Evolutionary conservation across 352 stramenopile species (phyloP), one percentile per base, ranked within the genome.

Genomic region (Phytophthora europaea): DNA sequence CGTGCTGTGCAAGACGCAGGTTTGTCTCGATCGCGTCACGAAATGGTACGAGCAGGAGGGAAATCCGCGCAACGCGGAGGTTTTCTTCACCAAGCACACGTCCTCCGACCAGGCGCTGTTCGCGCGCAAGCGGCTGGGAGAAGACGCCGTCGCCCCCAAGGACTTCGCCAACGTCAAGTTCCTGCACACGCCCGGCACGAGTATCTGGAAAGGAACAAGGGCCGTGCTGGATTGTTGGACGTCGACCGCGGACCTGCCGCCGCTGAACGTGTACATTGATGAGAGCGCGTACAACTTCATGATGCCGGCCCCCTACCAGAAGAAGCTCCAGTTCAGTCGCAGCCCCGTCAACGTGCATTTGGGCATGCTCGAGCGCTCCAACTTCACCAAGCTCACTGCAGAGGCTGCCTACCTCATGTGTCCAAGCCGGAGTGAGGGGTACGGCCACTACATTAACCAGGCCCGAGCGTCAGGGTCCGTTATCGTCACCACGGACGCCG

Each of bases 401-500:
- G 74, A 90, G 33, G 61, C 79, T 4, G 50, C 73, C 12, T 85
- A 82, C 50, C 79, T 91, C 51, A 67, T 92, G 45, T 92, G 85
- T 36, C 66, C 85, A 51, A 92, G 85, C 54, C 36, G 70, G 12
- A 83, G 80, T 72, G 85, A 92, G 73, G 85, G 85, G n/a, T 92
- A 88, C 58, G 84, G 83, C 36, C 83, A 91, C 70, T 91, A 91
- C 70, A 89, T 91, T 57, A 91, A 91, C 71, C 83, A 91, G 45
- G 83, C 80, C 33, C 73, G 81, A 0, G 83, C 83, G 5, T 72
- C 80, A 4, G 76, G 82, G 18, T 80, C 69, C 2, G 56, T 89
- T 8, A 72, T 91, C 22, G 40, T 91, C 36, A 81, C 83, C 1
- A 82, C 83, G 1, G 64, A 91, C 57, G 65, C 72, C 22, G 62